phyloP scores from a whole-genome alignment of 2,329 filamentous ascomycete genomes.

The Hymenoscyphus infarciens region DNA sequence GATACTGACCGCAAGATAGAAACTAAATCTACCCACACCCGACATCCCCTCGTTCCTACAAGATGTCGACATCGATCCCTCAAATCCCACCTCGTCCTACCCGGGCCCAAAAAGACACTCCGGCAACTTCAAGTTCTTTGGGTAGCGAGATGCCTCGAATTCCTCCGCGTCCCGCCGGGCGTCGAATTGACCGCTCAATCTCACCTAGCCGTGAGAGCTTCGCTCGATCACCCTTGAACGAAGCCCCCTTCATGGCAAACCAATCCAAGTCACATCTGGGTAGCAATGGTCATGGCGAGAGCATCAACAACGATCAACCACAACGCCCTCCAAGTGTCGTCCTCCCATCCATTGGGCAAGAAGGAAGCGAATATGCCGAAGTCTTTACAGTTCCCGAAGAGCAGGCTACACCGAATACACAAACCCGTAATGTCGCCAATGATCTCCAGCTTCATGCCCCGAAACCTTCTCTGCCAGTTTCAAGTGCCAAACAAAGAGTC shows the following conservation, averaged over 20 bases:
- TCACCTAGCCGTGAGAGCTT: conserved; percentile 77
- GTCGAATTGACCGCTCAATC: conserved; percentile 66
- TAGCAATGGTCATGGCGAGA: conserved; percentile 13
- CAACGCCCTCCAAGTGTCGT: conserved; percentile 69
- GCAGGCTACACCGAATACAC: conserved; percentile 53
- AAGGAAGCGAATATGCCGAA: conserved; percentile 83
- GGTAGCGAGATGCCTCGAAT: conserved; percentile 60
- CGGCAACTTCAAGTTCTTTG: conserved; percentile 35
- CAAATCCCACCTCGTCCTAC: conserved; percentile 60
- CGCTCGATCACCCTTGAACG: conserved; percentile 82
- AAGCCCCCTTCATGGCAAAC: conserved; percentile 49
- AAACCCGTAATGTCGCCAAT: conserved; percentile 73
- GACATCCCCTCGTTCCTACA: conserved; percentile 12
- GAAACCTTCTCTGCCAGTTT: conserved; percentile 76
- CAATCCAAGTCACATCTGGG: conserved; percentile 28
- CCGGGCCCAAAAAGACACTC: conserved; percentile 45
- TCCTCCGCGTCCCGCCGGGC: conserved; percentile 69
- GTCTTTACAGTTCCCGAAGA: conserved; percentile 48
- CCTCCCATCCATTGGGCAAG: conserved; percentile 82
- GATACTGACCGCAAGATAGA: conserved; percentile 21
- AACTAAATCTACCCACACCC: conserved; percentile 3
- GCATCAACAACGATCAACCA: conserved; percentile 42
- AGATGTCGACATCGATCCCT: conserved; percentile 43
- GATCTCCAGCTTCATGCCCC: conserved; percentile 87
- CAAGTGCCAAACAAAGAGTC: conserved; percentile 79